Evolutionary conservation across 2,329 filamentous ascomycete genomes (phyloP), one percentile per base, ranked within the genome.

Genomic region (Mariannaea elegans): DNA sequence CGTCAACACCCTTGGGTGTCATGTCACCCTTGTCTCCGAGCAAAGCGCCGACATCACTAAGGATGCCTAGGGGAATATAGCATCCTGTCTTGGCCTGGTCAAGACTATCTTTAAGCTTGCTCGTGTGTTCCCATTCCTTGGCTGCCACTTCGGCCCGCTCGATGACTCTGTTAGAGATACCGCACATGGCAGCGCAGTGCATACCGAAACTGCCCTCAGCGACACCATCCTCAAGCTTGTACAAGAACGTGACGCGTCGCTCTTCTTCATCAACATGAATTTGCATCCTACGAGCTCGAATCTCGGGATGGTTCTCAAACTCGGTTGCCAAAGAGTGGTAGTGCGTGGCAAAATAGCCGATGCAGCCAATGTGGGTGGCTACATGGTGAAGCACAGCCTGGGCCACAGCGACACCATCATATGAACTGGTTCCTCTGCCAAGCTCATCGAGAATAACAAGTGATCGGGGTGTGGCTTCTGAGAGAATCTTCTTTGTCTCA

Each of bases 151-250:
- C 95, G 0, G 95, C 95, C 19, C 90, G 82, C 72, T 94, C 89
- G 62, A 99, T 93, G 14, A 99, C 88, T 55, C 89, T 89, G 42
- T 82, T 81, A 0, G 93, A 87, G 64, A 99, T 98, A 1, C 95
- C 95, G 70, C 95, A 99, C 95, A 99, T 99, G 61, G 93, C 90
- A 1, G 95, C 95, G 73, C 95, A 99, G 76, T 99, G 95, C 95
- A 99, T 99, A 70, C 95, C 95, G 72, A 98, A 99, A 72, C 92
- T 97, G 14, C 95, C 95, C 76, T 98, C 94, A 0, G 95, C 95
- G 9, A 98, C 93, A 2, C 95, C 95, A 13, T 92, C 87, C 76
- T 98, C 95, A 0, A 99, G 85, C 71, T 92, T 94, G 80, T 99
- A 99, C 55, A 99, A 76, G 79, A 99, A 99, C 0, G 94, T 97